Conservation (phyloP, 2,329 filamentous ascomycete genomes). For the Macrophomina tecta region DNA sequence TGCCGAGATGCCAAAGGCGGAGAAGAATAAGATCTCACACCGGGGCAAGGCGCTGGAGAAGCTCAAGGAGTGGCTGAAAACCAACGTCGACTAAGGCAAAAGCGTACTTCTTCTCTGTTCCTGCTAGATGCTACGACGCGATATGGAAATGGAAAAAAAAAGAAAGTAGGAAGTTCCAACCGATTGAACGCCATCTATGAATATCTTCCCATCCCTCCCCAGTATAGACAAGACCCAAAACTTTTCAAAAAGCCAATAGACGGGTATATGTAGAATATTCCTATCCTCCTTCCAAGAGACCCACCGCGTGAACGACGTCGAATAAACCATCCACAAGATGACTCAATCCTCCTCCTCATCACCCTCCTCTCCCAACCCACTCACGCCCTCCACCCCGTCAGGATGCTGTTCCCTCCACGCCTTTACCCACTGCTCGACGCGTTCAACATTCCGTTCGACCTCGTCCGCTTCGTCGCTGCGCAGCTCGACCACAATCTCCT, state of each 20-base stretch:
- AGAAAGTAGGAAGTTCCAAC: not conserved
- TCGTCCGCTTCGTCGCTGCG: slow-evolving; percentile 81
- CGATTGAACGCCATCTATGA: slow-evolving; percentile 27
- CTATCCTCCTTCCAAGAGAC: not conserved
- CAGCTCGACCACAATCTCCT: slow-evolving; percentile 87
- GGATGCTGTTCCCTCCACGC: slow-evolving; percentile 77
- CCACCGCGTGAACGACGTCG: not conserved
- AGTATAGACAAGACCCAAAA: not conserved
- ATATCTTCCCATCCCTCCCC: slow-evolving; percentile 30
- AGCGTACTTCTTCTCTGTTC: not conserved
- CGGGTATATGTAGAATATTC: slow-evolving; percentile 17
- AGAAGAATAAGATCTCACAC: slow-evolving; percentile 94
- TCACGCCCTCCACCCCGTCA: slow-evolving; percentile 22
- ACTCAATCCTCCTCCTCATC: slow-evolving; percentile 38
- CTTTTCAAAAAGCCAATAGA: slow-evolving; percentile 1
- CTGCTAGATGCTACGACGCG: not conserved
- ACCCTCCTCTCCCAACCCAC: slow-evolving; percentile 34
- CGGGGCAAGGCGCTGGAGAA: slow-evolving; percentile 86
- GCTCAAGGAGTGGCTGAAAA: slow-evolving; percentile 74
- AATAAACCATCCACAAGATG: slow-evolving; percentile 23
- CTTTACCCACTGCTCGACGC: slow-evolving; percentile 80
- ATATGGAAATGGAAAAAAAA: not conserved
- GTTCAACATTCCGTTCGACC: slow-evolving; percentile 85
- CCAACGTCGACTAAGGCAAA: slow-evolving; percentile 32
- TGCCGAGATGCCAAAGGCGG: slow-evolving; percentile 89